phyloP scores from a whole-genome alignment of 164 flowering plant genomes.

The Vitis rotundifolia region DNA sequence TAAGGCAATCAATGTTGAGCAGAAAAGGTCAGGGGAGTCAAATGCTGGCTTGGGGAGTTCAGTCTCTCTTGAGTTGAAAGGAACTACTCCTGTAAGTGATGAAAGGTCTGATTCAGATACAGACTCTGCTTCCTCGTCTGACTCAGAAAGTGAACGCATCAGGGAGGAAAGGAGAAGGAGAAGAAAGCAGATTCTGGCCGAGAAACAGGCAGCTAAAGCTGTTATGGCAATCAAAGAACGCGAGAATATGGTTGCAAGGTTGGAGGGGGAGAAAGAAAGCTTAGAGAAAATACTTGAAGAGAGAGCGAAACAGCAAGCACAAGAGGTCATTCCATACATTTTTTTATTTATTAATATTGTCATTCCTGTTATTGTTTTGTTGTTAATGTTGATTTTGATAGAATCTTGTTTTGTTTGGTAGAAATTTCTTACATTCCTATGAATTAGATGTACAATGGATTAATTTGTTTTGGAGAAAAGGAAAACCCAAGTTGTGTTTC shows the following conservation, averaged over 20 bases:
- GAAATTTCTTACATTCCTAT: not conserved
- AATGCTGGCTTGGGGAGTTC: constrained; percentile 21
- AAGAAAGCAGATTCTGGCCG: constrained; percentile 72
- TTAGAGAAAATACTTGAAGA: constrained; percentile 92
- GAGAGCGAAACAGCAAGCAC: constrained; percentile 81
- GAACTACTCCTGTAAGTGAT: constrained; percentile 46
- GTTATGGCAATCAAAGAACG: constrained; percentile 71
- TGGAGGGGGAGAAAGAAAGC: constrained; percentile 96
- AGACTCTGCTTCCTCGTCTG: constrained; percentile 67
- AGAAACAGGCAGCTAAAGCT: constrained; percentile 83
- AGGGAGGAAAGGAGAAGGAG: constrained; percentile 65
- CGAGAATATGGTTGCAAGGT: constrained; percentile 78
- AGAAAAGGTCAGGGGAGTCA: constrained; percentile 13
- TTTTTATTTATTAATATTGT: not conserved
- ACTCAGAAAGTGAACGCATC: constrained; percentile 74
- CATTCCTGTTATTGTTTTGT: not conserved
- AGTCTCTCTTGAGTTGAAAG: constrained; percentile 30
- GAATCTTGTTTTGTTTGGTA: not conserved
- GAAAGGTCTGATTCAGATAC: constrained; percentile 62
- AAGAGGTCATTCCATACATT: constrained; percentile 52
- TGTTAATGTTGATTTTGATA: not conserved
- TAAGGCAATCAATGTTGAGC: constrained; percentile 16
- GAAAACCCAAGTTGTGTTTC: not conserved
- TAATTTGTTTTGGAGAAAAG: not conserved
- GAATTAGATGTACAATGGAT: no score